Base-by-base conservation (phyloP, 768 basidiomycete genomes). In the Naematelia encephala region DNA sequence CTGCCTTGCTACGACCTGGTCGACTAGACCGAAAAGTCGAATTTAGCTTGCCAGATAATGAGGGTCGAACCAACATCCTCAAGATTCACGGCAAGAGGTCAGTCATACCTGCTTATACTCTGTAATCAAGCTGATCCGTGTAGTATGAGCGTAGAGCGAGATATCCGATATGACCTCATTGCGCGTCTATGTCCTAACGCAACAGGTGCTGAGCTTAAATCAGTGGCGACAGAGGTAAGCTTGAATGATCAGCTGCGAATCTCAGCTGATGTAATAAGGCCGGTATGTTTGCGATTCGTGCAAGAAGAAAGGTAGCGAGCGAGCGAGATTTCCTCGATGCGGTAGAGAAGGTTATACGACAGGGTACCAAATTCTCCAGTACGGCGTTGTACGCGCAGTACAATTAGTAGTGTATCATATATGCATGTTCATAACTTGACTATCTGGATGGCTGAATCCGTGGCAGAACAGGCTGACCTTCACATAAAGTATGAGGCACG, bases 211-310 rank as follows among this genome's bases (percentile, higher is more conserved):
- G 96, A 99, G 78, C 78, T 99, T 59, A 87, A 93, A 48, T 91
- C 90, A 23, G 96, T 99, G 5, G 92, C 93, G 14, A 99, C 94
- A 8, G 94, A 99, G 83, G 89, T 88, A 70, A 39, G 81, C n/a
- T 74, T 10, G n/a, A 16, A 13, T 16, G 34, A 21, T 51, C n/a
- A 34, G 2, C 5, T 19, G 8, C 5, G 2, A 42, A 8, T 13
- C 30, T 2, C 22, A 12, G 50, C 53, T 65, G 30, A 59, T 50
- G 39, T 13, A 4, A 59, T 23, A 63, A 90, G 88, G 96, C 96
- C 49, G 96, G 96, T n/a, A 98, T 99, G 96, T 99, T 94, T 79
- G 94, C 96, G 1, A 99, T 99, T 73, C 88, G 96, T 59, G 89
- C 91, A 46, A 83, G 96, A 68, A 83, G 96, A 78, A 98, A 98